phyloP scores from a whole-genome alignment of 176 grass and related monocot genomes.

The Hsuehochloa calcarea region DNA sequence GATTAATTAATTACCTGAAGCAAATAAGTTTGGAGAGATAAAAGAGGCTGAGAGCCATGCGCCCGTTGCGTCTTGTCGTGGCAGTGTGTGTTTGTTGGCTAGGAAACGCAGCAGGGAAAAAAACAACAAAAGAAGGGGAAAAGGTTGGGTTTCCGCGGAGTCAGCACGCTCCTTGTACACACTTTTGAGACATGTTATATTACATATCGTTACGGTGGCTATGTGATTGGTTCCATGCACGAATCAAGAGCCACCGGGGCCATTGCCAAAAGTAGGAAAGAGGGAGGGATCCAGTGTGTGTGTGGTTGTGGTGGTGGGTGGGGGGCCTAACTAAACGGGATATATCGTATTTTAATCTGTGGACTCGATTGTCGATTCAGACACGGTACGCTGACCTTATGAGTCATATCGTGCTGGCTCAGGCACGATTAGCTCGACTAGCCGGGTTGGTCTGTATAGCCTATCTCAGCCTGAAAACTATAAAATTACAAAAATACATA shows the following conservation, averaged over 20 bases:
- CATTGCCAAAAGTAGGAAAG: background rate
- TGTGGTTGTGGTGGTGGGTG: no score
- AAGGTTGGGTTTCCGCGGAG: background rate
- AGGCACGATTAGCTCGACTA: no score
- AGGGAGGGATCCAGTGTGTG: background rate
- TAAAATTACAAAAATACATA: no score
- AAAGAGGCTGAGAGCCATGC: background rate
- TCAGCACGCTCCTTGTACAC: background rate
- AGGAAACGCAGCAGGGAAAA: background rate
- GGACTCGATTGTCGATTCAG: no score
- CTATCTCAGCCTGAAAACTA: no score
- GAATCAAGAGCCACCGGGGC: background rate
- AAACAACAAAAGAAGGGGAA: background rate
- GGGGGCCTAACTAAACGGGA: no score
- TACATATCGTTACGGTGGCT: background rate
- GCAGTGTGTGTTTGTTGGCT: background rate
- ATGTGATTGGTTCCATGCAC: background rate
- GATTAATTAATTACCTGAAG: background rate
- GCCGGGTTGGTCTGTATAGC: no score
- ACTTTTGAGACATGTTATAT: background rate
- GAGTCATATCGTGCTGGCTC: no score
- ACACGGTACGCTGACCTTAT: no score
- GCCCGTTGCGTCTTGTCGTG: conserved; percentile 33
- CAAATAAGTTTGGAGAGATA: no score
- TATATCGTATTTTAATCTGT: no score